Evolutionary conservation across 768 basidiomycete species (phyloP).

Genomic region (Calvatia gigantea): DNA sequence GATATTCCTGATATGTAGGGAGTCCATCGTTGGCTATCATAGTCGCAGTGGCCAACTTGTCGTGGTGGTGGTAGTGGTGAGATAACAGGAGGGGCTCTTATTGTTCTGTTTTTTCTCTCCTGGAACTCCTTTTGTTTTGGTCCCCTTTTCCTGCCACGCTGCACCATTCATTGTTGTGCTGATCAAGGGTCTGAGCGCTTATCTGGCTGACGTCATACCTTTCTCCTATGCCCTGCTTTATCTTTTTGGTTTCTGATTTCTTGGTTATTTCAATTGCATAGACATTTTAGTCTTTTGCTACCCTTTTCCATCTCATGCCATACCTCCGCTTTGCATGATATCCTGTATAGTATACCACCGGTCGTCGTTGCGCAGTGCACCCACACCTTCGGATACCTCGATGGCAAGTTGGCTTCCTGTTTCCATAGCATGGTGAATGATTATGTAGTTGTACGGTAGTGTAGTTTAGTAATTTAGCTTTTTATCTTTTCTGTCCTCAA

Average conservation of each 20-base stretch:
- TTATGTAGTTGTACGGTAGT: too few relatives aligned
- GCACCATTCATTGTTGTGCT: neutral
- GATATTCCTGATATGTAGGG: conserved; percentile 17
- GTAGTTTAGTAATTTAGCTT: too few relatives aligned
- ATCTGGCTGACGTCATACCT: conserved; percentile 7
- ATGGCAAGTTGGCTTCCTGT: neutral
- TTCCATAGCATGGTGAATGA: too few relatives aligned
- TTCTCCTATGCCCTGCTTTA: neutral
- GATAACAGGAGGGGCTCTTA: neutral
- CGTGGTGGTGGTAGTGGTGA: neutral
- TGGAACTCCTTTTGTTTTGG: neutral
- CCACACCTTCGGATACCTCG: neutral
- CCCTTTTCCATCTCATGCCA: neutral
- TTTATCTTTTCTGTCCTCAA: too few relatives aligned
- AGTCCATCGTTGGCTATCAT: neutral
- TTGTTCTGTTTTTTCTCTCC: neutral
- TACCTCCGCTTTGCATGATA: neutral
- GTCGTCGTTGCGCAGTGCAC: neutral
- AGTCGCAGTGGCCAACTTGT: neutral
- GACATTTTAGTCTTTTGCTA: conserved; percentile 1
- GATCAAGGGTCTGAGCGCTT: conserved; percentile 2
- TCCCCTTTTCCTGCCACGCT: neutral
- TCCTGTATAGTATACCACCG: neutral
- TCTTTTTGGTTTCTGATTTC: conserved; percentile 9
- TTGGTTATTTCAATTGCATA: conserved; percentile 3